phyloP scores from a whole-genome alignment of 768 basidiomycete genomes.

The Pisolithus tinctorius region DNA sequence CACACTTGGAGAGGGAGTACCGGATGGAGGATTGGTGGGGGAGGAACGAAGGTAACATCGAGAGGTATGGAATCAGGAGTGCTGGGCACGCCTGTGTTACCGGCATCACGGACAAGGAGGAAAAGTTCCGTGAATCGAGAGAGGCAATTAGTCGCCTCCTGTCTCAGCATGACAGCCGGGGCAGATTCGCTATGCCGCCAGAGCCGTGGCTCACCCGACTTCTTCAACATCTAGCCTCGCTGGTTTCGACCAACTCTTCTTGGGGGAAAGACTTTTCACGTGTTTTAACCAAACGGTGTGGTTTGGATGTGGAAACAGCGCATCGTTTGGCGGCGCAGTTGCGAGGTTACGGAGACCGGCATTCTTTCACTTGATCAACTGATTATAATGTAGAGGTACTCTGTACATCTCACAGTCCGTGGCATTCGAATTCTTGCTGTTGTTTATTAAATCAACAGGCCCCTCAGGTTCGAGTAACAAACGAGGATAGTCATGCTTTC shows the following conservation, averaged over 20 bases:
- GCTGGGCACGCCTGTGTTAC: slow-evolving; percentile 37
- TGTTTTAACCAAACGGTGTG: slow-evolving; percentile 20
- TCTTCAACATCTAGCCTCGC: slow-evolving; percentile 14
- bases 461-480: too few species aligned
- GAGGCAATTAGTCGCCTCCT: slow-evolving; percentile 15
- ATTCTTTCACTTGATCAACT: not conserved
- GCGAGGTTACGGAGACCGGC: not conserved
- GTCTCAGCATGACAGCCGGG: slow-evolving; percentile 7
- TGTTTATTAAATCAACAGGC: too few species aligned
- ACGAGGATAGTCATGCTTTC: too few species aligned
- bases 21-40: slow-evolving; percentile 33
- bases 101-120: slow-evolving; percentile 24
- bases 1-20: slow-evolving; percentile 31
- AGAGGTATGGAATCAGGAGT: slow-evolving; percentile 20
- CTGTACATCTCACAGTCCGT: too few species aligned
- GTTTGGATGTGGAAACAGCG: slow-evolving; percentile 22
- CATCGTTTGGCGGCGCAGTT: slow-evolving; percentile 13
- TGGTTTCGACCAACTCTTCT: slow-evolving; percentile 17
- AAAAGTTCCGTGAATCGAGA: slow-evolving; percentile 31
- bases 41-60: slow-evolving; percentile 21
- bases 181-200: slow-evolving; percentile 18
- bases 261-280: slow-evolving; percentile 20
- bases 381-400: too few species aligned
- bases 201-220: slow-evolving; percentile 21
- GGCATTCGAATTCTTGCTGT: too few species aligned